Evolutionary conservation across 148 eudicot species (phyloP).

Genomic region (Persicaria tinctoria): DNA sequence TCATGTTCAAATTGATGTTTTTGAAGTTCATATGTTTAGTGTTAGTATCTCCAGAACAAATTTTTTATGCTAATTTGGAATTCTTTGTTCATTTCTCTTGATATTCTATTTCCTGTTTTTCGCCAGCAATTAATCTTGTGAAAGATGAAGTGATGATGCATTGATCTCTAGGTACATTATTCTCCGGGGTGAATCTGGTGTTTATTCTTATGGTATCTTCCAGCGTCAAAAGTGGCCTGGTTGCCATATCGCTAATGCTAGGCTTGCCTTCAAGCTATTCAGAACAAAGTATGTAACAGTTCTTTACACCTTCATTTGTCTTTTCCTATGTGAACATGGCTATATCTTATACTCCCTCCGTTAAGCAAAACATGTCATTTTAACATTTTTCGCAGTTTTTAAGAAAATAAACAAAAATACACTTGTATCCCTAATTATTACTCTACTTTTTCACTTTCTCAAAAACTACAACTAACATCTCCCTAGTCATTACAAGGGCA

Average conservation of each 20-base stretch:
- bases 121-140: not conserved
- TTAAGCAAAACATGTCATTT: too few species aligned
- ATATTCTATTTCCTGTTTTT: not conserved
- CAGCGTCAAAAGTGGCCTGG: conserved; percentile 58
- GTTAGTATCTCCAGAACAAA: not conserved
- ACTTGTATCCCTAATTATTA: too few species aligned
- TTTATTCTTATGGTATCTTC: conserved; percentile 55
- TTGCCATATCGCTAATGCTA: conserved; percentile 40
- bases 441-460: too few species aligned
- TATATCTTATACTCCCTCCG: not conserved
- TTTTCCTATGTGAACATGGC: not conserved
- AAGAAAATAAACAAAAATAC: too few species aligned
- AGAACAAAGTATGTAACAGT: conserved; percentile 21
- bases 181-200: conserved; percentile 63
- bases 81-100: not conserved
- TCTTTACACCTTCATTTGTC: not conserved
- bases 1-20: not conserved
- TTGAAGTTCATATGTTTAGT: not conserved
- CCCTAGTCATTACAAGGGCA: too few species aligned
- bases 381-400: too few species aligned
- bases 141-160: not conserved
- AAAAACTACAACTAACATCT: too few species aligned
- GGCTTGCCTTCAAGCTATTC: conserved; percentile 65
- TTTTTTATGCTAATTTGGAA: not conserved
- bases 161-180: conserved; percentile 44